Conservation (phyloP, 2,329 filamentous ascomycete species). For the Cordyceps javanica region DNA sequence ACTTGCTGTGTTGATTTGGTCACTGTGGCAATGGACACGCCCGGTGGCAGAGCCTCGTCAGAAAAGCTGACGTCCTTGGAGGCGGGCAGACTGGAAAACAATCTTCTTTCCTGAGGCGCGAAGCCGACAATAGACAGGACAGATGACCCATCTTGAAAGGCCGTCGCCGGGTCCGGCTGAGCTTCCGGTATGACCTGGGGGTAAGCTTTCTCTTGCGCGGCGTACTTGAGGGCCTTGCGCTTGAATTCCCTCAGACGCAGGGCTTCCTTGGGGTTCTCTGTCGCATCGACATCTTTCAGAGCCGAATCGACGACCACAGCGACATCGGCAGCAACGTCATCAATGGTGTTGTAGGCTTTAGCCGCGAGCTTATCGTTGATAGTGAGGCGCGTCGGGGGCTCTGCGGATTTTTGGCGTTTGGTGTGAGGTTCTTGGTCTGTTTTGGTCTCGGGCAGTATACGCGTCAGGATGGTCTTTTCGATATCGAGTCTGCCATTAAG, state of each 20-base stretch:
- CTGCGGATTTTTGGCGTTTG: conserved; percentile 55
- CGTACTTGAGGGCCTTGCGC: conserved; percentile 55
- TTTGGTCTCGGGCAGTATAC: conserved; percentile 39
- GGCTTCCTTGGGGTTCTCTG: conserved; percentile 30
- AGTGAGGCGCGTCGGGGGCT: conserved; percentile 32
- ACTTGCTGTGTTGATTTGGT: conserved; percentile 32
- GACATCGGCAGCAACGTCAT: conserved; percentile 58
- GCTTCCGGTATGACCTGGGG: conserved; percentile 32
- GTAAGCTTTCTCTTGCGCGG: conserved; percentile 54
- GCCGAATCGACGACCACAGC: conserved; percentile 42
- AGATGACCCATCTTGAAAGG: conserved; percentile 39
- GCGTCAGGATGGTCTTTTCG: conserved; percentile 48
- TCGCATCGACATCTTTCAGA: conserved; percentile 38
- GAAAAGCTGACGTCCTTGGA: conserved; percentile 25
- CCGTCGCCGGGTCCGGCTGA: conserved; percentile 33
- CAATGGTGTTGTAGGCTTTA: conserved; percentile 52
- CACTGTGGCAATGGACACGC: conserved; percentile 49
- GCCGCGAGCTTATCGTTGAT: conserved; percentile 49
- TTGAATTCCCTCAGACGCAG: conserved; percentile 51
- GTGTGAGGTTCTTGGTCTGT: conserved; percentile 45
- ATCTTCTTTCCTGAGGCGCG: conserved; percentile 65
- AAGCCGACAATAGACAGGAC: conserved; percentile 74
- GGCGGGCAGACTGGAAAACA: conserved; percentile 74
- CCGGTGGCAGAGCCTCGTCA: conserved; percentile 59
- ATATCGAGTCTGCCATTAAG: conserved; percentile 44